Evolutionary conservation across 2,329 filamentous ascomycete genomes (phyloP).

Genomic region (Colletotrichum graminicola): DNA sequence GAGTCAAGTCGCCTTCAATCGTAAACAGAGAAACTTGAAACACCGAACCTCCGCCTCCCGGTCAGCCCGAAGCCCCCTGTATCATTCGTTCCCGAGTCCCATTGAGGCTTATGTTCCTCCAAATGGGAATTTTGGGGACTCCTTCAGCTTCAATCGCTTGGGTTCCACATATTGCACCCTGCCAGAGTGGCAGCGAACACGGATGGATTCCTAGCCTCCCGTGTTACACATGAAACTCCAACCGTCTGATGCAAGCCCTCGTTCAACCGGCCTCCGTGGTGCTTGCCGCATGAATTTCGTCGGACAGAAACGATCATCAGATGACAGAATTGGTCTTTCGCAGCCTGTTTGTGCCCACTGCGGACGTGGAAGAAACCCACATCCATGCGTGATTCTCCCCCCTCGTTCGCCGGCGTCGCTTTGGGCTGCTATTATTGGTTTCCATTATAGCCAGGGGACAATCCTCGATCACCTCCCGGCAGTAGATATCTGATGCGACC

Average conservation of each 20-base stretch:
- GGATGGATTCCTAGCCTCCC: constrained; percentile 16
- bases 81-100: constrained; percentile 11
- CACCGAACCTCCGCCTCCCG: constrained; percentile 22
- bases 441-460: background rate
- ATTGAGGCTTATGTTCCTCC: constrained; percentile 2
- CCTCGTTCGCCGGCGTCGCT: background rate
- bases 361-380: background rate
- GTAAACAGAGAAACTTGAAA: constrained; percentile 22
- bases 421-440: constrained; percentile 32
- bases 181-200: background rate
- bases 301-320: constrained; percentile 37
- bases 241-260: constrained; percentile 40
- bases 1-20: constrained; percentile 21
- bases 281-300: constrained; percentile 38
- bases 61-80: constrained; percentile 27
- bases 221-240: constrained; percentile 37
- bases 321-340: constrained; percentile 22
- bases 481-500: constrained; percentile 36
- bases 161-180: constrained; percentile 25
- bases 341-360: constrained; percentile 17
- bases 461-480: background rate
- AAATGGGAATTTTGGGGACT: background rate
- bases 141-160: background rate
- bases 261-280: constrained; percentile 33
- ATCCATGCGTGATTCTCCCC: background rate